These are phyloP conservation scores for Crithidia sp. DNA, from an alignment of 208 protist species.

Conservation along the genomic window DNA sequence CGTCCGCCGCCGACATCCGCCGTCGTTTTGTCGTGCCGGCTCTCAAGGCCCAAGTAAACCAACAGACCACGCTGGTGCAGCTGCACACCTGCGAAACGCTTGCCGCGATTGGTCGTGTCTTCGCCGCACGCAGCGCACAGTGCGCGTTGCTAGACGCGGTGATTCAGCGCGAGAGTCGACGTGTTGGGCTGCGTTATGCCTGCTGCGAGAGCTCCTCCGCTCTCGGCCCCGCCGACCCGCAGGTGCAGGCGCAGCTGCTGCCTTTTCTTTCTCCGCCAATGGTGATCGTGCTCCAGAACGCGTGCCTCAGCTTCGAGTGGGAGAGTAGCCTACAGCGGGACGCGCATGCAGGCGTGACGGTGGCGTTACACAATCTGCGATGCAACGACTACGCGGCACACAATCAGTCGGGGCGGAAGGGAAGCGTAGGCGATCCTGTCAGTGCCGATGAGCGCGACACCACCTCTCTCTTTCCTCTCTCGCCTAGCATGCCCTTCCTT, in stretches of 20 bases:
- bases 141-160: slow-evolving; percentile 28
- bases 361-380: slow-evolving; percentile 20
- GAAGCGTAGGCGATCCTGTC: neutral
- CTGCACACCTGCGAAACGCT: slow-evolving; percentile 21
- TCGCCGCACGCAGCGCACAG: slow-evolving; percentile 20
- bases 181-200: slow-evolving; percentile 21
- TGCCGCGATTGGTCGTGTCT: slow-evolving; percentile 12
- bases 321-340: slow-evolving; percentile 13
- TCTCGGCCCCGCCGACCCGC: neutral
- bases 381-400: slow-evolving; percentile 25
- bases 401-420: neutral
- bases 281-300: slow-evolving; percentile 18
- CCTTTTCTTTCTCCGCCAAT: slow-evolving; percentile 23
- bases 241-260: slow-evolving; percentile 20
- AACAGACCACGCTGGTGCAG: slow-evolving; percentile 16
- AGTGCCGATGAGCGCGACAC: neutral
- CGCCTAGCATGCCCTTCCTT: slow-evolving; percentile 13
- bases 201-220: slow-evolving; percentile 5
- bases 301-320: slow-evolving; percentile 26
- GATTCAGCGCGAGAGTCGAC: slow-evolving; percentile 29
- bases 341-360: slow-evolving; percentile 23
- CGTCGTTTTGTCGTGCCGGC: slow-evolving; percentile 27
- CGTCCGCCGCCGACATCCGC: slow-evolving; percentile 14
- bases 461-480: slow-evolving; percentile 7
- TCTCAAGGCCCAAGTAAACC: slow-evolving; percentile 7